Evolutionary conservation across 768 basidiomycete species (phyloP).

Genomic region (Hericium rajendrae): DNA sequence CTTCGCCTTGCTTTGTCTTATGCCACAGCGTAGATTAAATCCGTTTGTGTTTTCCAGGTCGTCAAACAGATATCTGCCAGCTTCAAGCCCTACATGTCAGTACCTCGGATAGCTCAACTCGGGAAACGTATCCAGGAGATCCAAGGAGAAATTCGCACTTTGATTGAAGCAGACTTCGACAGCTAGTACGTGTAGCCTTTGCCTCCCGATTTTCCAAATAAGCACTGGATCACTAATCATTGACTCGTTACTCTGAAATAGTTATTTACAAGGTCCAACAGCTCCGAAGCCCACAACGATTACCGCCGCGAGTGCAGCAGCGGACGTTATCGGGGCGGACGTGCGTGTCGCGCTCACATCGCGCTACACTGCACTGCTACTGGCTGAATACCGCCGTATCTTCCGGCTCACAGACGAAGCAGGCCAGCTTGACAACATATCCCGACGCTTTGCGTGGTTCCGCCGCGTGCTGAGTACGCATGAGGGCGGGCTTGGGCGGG

Average conservation of each 20-base stretch:
- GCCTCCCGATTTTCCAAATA: neutral
- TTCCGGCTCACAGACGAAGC: slow-evolving; percentile 92
- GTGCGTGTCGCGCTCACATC: slow-evolving; percentile 76
- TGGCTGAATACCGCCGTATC: slow-evolving; percentile 94
- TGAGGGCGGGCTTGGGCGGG: slow-evolving; percentile 75
- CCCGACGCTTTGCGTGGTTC: slow-evolving; percentile 94
- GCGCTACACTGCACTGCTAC: slow-evolving; percentile 79
- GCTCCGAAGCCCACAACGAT: slow-evolving; percentile 48
- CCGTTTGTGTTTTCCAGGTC: slow-evolving; percentile 38
- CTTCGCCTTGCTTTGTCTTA: too few relatives aligned
- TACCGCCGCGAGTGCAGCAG: slow-evolving; percentile 76
- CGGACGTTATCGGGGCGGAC: slow-evolving; percentile 83
- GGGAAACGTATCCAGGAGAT: slow-evolving; percentile 75
- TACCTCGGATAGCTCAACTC: slow-evolving; percentile 68
- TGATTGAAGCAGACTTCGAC: slow-evolving; percentile 88
- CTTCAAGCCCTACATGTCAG: slow-evolving; percentile 71
- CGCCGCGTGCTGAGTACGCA: slow-evolving; percentile 73
- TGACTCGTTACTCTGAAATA: slow-evolving; percentile 19
- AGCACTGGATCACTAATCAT: neutral
- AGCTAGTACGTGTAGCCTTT: slow-evolving; percentile 56
- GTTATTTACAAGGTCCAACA: slow-evolving; percentile 69
- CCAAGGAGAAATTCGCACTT: slow-evolving; percentile 71
- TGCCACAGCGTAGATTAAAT: too few relatives aligned
- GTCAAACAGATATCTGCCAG: slow-evolving; percentile 76
- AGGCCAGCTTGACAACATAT: slow-evolving; percentile 91